phyloP scores from a whole-genome alignment of 495 filamentous ascomycete species.

The Opeltia flavorubescens region DNA sequence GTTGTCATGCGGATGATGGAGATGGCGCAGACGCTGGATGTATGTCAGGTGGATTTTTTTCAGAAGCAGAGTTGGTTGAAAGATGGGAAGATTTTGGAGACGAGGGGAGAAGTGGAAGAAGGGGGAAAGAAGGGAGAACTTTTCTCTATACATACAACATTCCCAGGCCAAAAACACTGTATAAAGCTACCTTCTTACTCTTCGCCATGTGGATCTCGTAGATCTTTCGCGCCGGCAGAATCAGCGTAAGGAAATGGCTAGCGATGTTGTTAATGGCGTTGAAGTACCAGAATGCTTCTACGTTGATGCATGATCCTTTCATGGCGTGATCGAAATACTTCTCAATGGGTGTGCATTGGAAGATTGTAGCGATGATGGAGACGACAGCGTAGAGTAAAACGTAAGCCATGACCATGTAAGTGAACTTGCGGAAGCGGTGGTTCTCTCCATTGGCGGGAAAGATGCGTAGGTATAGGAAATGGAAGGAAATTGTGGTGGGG shows the following conservation, averaged over 20 bases:
- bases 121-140: too few relatives aligned
- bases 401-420: conserved; percentile 25
- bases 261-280: conserved; percentile 34
- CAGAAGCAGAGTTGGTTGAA: neutral
- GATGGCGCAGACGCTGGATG: neutral
- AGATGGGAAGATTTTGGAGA: neutral
- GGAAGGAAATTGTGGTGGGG: neutral
- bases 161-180: conserved; percentile 17
- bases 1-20: neutral
- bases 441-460: conserved; percentile 20
- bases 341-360: conserved; percentile 31
- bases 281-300: conserved; percentile 29
- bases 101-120: neutral
- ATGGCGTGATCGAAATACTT: conserved; percentile 26
- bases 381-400: conserved; percentile 25
- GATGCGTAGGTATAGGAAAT: conserved; percentile 19
- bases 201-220: conserved; percentile 11
- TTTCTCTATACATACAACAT: conserved; percentile 22
- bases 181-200: conserved; percentile 13
- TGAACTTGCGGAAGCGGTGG: conserved; percentile 12
- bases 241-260: conserved; percentile 31
- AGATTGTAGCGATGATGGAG: conserved; percentile 28
- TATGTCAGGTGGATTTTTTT: neutral
- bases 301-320: conserved; percentile 28
- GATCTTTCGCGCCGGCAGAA: conserved; percentile 24